Evolutionary conservation across 140 eudicot species (phyloP).

Genomic region (Stevia rebaudiana): DNA sequence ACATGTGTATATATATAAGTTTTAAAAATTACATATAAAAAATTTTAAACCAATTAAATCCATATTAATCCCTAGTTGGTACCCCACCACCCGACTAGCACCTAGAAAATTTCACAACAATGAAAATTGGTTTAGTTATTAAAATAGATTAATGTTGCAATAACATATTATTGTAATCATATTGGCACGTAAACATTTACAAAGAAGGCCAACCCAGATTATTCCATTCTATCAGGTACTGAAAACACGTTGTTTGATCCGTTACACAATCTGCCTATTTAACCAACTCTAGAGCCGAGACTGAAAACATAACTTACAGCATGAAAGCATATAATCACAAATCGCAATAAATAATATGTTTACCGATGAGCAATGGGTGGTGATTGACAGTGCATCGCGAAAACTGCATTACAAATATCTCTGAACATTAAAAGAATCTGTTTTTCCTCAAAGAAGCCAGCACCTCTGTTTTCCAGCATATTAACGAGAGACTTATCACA

Average conservation of each 20-base stretch:
- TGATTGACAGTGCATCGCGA: slow-evolving; percentile 95
- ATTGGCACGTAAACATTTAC: not conserved
- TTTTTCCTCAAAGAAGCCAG: slow-evolving; percentile 90
- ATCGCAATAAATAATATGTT: not conserved
- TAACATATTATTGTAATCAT: slow-evolving; percentile 27
- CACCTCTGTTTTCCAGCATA: slow-evolving; percentile 91
- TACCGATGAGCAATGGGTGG: slow-evolving; percentile 99
- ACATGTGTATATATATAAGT: too few relatives aligned
- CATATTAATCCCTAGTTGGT: too few relatives aligned
- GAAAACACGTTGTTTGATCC: not conserved
- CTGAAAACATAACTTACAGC: slow-evolving; percentile 24
- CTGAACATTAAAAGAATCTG: slow-evolving; percentile 70
- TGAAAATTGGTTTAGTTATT: slow-evolving; percentile 23
- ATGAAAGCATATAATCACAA: slow-evolving; percentile 34
- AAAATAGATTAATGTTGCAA: slow-evolving; percentile 6
- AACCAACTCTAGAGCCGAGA: slow-evolving; percentile 42
- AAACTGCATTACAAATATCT: slow-evolving; percentile 92
- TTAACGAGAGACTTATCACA: slow-evolving; percentile 87
- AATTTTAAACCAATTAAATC: too few relatives aligned
- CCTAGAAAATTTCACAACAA: too few relatives aligned
- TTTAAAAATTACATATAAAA: too few relatives aligned
- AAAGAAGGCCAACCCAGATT: not conserved
- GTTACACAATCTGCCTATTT: not conserved
- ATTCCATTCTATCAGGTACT: not conserved
- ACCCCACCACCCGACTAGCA: too few relatives aligned